Base-by-base conservation (phyloP, 2,329 filamentous ascomycete genomes). In the Pseudogymnoascus sp. region DNA sequence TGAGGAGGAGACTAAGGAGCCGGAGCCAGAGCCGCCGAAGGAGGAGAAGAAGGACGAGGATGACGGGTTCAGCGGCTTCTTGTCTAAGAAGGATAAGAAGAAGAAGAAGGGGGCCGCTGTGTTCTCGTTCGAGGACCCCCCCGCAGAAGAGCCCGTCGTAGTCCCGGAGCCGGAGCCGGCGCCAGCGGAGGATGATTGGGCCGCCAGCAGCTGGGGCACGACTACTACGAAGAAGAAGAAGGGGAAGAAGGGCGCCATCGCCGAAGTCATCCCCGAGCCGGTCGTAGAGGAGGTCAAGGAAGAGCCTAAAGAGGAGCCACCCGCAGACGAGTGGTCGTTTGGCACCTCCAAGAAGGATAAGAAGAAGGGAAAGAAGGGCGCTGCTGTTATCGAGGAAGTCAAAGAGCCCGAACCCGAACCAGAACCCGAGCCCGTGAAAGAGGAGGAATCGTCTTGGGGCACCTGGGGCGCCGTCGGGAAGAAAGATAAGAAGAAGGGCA, bases 291-390 rank as follows among this genome's bases (percentile, higher is more conserved):
- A 44, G 74, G 72, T 31, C 62, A 73, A 76, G 29, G 75, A 75
- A 26, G 73, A 70, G 13, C 11, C 17, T 60, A 76, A 74, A 29
- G 71, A 77, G 19, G 74, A 74, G 13, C 76, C 77, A 62, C 74
- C 73, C 3, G 81, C 82, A 23, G 83, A 83, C 68, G 77, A 77
- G 79, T 79, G 74, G 37, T 76, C 75, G 13, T 82, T 82, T 69
- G 72, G 75, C 7, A 69, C 78, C 7, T 71, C 73, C 4, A 76
- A 76, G 65, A 78, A 77, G 65, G 84, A 84, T 70, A 86, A 85
- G 72, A 84, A 82, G 74, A 82, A 84, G 73, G 70, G 74, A 11
- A 37, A 37, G 33, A 37, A 37, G 31, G 31, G 31, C 11, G 31
- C 31, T 37, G 31, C 31, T 37, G 33, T 37, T 11, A 4, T 37